Percentiles rank a stretch among this genome's conserved stretches.
Evolutionary conservation across 352 stramenopile genomes (phyloP).

Genomic region (Pythium aphanidermatum): DNA sequence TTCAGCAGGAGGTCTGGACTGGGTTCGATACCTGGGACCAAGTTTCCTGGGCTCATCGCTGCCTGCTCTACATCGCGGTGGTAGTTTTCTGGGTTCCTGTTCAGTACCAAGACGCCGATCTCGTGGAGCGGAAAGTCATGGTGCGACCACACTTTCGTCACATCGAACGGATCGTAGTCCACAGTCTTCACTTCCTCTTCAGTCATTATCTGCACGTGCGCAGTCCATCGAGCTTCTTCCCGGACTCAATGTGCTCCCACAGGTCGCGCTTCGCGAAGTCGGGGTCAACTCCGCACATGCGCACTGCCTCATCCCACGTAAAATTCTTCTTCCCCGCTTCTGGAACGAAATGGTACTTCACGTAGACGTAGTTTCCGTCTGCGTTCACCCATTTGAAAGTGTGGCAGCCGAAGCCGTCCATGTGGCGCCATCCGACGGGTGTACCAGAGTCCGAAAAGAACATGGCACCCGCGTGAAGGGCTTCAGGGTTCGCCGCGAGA

Average conservation of each 20-base stretch:
- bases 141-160: slow-evolving; percentile 93
- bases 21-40: slow-evolving; percentile 89
- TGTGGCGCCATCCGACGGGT: slow-evolving; percentile 84
- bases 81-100: slow-evolving; percentile 91
- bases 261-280: slow-evolving; percentile 89
- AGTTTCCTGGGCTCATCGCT: slow-evolving; percentile 87
- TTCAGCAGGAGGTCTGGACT: slow-evolving; percentile 34
- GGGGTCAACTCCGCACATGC: slow-evolving; percentile 65
- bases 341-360: slow-evolving; percentile 94
- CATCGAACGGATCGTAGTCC: slow-evolving; percentile 88
- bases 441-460: slow-evolving; percentile 88
- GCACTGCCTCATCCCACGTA: slow-evolving; percentile 64
- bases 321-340: slow-evolving; percentile 89
- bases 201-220: slow-evolving; percentile 92
- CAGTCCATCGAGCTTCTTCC: slow-evolving; percentile 81
- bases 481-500: slow-evolving; percentile 89
- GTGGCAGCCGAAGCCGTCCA: slow-evolving; percentile 91
- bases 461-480: slow-evolving; percentile 85
- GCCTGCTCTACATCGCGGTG: slow-evolving; percentile 93
- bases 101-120: slow-evolving; percentile 85
- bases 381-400: slow-evolving; percentile 90
- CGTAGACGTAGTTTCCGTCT: slow-evolving; percentile 64
- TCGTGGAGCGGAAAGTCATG: slow-evolving; percentile 79
- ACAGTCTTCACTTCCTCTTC: slow-evolving; percentile 48
- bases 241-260: slow-evolving; percentile 84